Conservation (phyloP, 1,139 yeast species). For the Nakaseomyces glabratus region DNA sequence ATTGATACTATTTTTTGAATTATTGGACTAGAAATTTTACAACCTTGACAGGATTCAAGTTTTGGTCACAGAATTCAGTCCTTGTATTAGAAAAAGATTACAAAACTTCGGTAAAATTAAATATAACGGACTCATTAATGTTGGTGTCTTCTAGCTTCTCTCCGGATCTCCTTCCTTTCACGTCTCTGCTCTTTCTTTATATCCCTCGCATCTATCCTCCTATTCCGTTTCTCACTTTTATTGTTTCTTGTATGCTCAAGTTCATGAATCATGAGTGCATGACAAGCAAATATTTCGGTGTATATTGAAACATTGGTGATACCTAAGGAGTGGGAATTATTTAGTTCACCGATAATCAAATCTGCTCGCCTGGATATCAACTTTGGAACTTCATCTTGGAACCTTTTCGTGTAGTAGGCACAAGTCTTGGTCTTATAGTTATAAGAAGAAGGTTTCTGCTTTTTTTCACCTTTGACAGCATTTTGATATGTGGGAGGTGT, state of each 20-base stretch:
- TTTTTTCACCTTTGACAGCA: slow-evolving; percentile 1
- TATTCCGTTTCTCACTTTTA: no score
- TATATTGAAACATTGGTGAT: background rate
- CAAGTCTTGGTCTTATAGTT: background rate
- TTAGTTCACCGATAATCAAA: slow-evolving; percentile 1
- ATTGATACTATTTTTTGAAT: no score
- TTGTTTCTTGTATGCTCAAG: slow-evolving; percentile 4
- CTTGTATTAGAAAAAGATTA: no score
- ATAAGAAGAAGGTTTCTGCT: background rate
- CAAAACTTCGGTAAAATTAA: no score
- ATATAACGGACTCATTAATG: no score
- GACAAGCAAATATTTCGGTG: slow-evolving; percentile 1
- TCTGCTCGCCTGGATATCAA: slow-evolving; percentile 3
- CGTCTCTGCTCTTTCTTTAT: no score
- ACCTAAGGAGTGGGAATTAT: background rate
- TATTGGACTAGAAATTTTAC: no score
- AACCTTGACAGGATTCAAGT: no score
- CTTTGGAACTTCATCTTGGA: slow-evolving; percentile 3
- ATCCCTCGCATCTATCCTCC: no score
- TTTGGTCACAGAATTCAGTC: no score
- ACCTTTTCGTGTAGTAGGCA: slow-evolving; percentile 3
- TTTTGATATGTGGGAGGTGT: background rate
- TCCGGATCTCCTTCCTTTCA: no score
- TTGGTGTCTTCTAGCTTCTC: no score
- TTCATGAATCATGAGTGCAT: slow-evolving; percentile 1